Conservation (phyloP, 2,329 filamentous ascomycete species). For the Orbilia brochopaga region DNA sequence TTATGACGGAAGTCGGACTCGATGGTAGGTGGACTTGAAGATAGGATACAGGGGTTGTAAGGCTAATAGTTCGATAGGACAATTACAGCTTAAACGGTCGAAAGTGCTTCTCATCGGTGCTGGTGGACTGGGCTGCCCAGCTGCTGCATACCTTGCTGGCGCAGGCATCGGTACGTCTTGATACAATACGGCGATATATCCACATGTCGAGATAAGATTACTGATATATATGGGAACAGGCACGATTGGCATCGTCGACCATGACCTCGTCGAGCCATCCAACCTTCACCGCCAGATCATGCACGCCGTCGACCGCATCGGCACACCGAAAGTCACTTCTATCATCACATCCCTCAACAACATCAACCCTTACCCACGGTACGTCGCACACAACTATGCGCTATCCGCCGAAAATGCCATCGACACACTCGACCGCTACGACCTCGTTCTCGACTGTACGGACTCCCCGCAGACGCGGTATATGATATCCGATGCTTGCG, state of each 20-base stretch:
- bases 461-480: constrained; percentile 92
- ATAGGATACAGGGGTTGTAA: constrained; percentile 1
- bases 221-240: constrained; percentile 59
- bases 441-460: constrained; percentile 90
- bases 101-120: constrained; percentile 82
- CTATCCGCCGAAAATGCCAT: constrained; percentile 73
- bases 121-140: constrained; percentile 89
- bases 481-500: constrained; percentile 86
- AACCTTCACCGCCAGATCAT: constrained; percentile 93
- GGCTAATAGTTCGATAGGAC: constrained; percentile 63
- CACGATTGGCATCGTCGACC: constrained; percentile 81
- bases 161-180: constrained; percentile 68
- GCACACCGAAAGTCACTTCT: constrained; percentile 80
- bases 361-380: constrained; percentile 75
- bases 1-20: constrained; percentile 80
- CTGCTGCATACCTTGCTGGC: constrained; percentile 88
- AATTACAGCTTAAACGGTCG: constrained; percentile 73
- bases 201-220: background rate
- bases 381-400: constrained; percentile 68
- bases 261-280: constrained; percentile 82
- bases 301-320: constrained; percentile 74
- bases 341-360: constrained; percentile 67
- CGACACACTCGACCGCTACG: constrained; percentile 72
- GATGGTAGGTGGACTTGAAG: constrained; percentile 63
- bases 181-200: background rate